A percentile compares a stretch with the other conserved stretches of the same genome.
Evolutionary conservation across 352 stramenopile species (phyloP).

Genomic region (Phytophthora melonis): DNA sequence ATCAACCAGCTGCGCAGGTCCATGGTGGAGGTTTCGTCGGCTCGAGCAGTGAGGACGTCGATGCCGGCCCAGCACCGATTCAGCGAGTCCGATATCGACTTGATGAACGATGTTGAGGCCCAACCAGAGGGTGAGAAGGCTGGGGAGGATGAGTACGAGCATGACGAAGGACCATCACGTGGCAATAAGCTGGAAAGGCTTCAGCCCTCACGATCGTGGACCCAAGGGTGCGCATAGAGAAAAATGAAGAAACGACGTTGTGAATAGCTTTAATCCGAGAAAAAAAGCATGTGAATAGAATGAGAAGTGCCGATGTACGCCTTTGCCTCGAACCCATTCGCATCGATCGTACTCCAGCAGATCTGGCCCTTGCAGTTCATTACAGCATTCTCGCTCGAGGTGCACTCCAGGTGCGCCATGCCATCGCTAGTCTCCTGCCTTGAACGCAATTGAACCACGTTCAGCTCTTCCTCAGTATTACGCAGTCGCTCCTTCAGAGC

Average conservation of each 20-base stretch:
- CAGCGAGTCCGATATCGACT: conserved; percentile 26
- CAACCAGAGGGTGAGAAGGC: conserved; percentile 20
- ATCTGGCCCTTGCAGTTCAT: no score
- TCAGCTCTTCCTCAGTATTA: no score
- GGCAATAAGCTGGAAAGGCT: conserved; percentile 14
- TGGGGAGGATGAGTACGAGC: conserved; percentile 11
- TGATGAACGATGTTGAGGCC: conserved; percentile 1
- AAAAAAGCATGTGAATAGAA: conserved; percentile 18
- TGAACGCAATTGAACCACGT: no score
- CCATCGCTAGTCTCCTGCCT: no score
- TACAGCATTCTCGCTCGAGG: no score
- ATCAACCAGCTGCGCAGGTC: conserved; percentile 34
- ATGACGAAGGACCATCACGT: neutral
- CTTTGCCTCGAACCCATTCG: neutral
- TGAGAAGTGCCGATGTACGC: neutral
- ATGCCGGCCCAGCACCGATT: conserved; percentile 17
- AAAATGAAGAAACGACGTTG: neutral
- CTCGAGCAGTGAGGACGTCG: conserved; percentile 1
- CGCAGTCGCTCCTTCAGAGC: no score
- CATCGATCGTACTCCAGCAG: no score
- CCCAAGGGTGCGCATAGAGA: conserved; percentile 1
- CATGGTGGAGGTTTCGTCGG: conserved; percentile 21
- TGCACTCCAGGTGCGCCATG: no score
- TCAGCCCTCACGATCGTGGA: conserved; percentile 17
- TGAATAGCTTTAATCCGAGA: neutral